Base-by-base conservation (phyloP, 1,139 yeast genomes). In the Candida sanyaensis region DNA sequence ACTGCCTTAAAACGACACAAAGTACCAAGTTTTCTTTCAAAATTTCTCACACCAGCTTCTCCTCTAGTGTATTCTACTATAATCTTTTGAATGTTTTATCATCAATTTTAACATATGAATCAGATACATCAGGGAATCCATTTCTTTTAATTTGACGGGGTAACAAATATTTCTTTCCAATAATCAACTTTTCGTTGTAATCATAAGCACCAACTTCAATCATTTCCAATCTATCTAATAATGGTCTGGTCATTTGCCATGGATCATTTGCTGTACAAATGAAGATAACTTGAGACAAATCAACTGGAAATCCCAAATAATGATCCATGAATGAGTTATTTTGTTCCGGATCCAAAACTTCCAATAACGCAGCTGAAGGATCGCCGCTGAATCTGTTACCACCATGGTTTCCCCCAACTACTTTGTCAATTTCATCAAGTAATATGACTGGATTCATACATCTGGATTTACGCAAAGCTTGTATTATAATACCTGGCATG, bases 251-350 rank as follows among this genome's bases (percentile, higher is more conserved):
- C 57, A 91, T 80, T 40, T 82, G 81, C 53, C 83, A 79, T 29
- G 89, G 80, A 53, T 88, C 88, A 64, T 91, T 91, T n/a, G 97
- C 96, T 4, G 97, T 91, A 59, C 97, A 92, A 48, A 91, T 80
- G 62, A 91, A 91, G 36, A 90, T 73, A 5, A 89, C 90, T 55
- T 88, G 90, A 2, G 96, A 87, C 55, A 91, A 71, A 61, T 91
- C 97, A 31, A 90, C 77, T 0, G 97, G 96, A 65, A 91, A 88
- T 11, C 96, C 96, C 50, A 91, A 70, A 62, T 89, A 91, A 61
- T 90, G 96, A 64, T 91, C 97, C 41, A 81, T 83, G 66, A 90
- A 91, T 27, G 81, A 77, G 41, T 73, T 71, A 64, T 91, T 91
- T 63, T 91, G 97, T 63, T 91, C 97, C 0, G 97, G 97, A 60